These are phyloP conservation scores for Penicillium herquei DNA, from an alignment of 495 filamentous ascomycete species.

Conservation along the genomic window DNA sequence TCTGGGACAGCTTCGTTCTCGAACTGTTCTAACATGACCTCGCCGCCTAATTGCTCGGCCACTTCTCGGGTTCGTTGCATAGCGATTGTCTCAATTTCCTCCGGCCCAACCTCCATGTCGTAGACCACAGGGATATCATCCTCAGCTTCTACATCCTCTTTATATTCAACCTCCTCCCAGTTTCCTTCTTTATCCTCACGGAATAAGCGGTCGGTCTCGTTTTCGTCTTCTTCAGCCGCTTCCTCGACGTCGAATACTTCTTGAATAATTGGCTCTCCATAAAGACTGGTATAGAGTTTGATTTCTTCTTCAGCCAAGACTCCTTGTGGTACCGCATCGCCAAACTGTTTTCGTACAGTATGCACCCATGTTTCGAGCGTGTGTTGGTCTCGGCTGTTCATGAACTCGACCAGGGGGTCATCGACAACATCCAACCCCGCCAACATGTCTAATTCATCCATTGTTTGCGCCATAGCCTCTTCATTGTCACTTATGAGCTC, in stretches of 20 bases:
- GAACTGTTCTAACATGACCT: slow-evolving; percentile 47
- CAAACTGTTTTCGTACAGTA: slow-evolving; percentile 68
- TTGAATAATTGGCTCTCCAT: slow-evolving; percentile 63
- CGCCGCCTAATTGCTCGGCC: slow-evolving; percentile 46
- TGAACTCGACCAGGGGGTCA: slow-evolving; percentile 22
- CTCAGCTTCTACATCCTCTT: slow-evolving; percentile 23
- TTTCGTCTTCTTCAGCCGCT: slow-evolving; percentile 30
- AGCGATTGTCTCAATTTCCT: slow-evolving; percentile 30
- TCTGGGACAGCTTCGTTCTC: slow-evolving; percentile 51
- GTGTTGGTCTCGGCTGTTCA: slow-evolving; percentile 33
- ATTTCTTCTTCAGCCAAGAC: slow-evolving; percentile 69
- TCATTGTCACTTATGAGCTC: slow-evolving; percentile 41
- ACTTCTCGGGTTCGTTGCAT: slow-evolving; percentile 44
- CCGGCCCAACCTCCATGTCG: slow-evolving; percentile 38
- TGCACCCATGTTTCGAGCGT: slow-evolving; percentile 64
- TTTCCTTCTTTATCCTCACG: slow-evolving; percentile 59
- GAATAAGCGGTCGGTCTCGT: slow-evolving; percentile 42
- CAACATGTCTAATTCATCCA: slow-evolving; percentile 32
- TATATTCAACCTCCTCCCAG: slow-evolving; percentile 59
- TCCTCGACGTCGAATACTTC: slow-evolving; percentile 29
- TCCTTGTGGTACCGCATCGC: slow-evolving; percentile 73
- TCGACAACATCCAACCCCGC: slow-evolving; percentile 18
- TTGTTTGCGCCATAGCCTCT: slow-evolving; percentile 30
- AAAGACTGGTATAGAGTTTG: slow-evolving; percentile 73
- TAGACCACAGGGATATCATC: slow-evolving; percentile 34